phyloP scores from a whole-genome alignment of 257 asterid genomes.

The Eucommia ulmoides region DNA sequence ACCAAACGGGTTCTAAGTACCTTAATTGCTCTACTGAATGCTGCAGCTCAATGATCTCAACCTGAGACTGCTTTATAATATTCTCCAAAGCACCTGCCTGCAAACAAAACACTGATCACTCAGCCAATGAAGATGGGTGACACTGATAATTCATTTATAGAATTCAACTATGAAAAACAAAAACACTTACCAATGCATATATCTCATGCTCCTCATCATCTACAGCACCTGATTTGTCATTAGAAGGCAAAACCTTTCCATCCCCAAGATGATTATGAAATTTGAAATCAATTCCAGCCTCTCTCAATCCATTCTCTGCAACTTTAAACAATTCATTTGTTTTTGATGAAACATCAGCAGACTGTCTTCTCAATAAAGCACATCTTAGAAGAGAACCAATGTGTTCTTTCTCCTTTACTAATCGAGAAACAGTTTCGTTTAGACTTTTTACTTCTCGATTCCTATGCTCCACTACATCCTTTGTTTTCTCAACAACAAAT shows the following conservation, averaged over 20 bases:
- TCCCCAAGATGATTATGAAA: conserved; percentile 39
- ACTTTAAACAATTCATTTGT: conserved; percentile 77
- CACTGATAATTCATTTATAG: too few relatives aligned
- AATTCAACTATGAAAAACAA: too few relatives aligned
- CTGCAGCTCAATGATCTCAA: conserved; percentile 92
- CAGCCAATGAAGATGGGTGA: conserved; percentile 6
- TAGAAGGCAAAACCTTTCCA: conserved; percentile 25
- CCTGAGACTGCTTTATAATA: conserved; percentile 88
- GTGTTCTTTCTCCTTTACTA: conserved; percentile 82
- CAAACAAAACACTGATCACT: conserved; percentile 12
- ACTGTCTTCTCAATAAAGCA: conserved; percentile 64
- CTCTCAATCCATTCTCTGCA: conserved; percentile 82
- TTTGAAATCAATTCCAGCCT: conserved; percentile 79
- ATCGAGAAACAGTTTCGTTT: conserved; percentile 55
- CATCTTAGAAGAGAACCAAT: conserved; percentile 80
- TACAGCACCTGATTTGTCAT: conserved; percentile 25
- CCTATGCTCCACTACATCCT: conserved; percentile 57
- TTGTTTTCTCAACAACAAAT: conserved; percentile 54
- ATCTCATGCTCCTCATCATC: conserved; percentile 75
- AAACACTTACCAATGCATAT: conserved; percentile 64
- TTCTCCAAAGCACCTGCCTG: conserved; percentile 94
- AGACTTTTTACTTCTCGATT: conserved; percentile 46
- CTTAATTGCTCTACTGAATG: conserved; percentile 83
- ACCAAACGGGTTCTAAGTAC: too few relatives aligned
- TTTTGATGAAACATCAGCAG: conserved; percentile 68